Conservation (phyloP, 2,329 filamentous ascomycete genomes). For the Fusarium tuaranense region DNA sequence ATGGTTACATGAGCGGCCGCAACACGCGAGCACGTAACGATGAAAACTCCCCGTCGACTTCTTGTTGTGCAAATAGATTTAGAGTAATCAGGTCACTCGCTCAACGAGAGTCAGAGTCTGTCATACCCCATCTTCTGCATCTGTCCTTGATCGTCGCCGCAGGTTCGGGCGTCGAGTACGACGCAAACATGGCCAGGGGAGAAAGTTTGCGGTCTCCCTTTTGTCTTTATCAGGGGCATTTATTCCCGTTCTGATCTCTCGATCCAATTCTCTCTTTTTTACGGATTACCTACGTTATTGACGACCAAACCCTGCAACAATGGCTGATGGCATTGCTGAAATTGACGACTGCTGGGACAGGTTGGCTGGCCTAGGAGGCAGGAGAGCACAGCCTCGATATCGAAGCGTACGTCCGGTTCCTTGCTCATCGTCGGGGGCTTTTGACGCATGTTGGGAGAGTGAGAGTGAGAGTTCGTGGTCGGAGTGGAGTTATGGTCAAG, state of each 20-base stretch:
- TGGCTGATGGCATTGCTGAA: slow-evolving; percentile 27
- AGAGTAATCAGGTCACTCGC: slow-evolving; percentile 6
- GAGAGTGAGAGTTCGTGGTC: slow-evolving; percentile 11
- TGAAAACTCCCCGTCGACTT: neutral
- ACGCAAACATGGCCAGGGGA: slow-evolving; percentile 13
- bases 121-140: slow-evolving; percentile 13
- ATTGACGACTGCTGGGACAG: slow-evolving; percentile 14
- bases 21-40: neutral
- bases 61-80: slow-evolving; percentile 5
- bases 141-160: slow-evolving; percentile 8
- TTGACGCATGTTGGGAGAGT: slow-evolving; percentile 14
- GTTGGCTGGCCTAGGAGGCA: neutral
- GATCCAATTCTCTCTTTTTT: neutral
- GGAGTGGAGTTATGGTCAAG: slow-evolving; percentile 11
- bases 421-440: neutral
- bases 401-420: neutral
- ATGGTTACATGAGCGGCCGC: slow-evolving; percentile 2
- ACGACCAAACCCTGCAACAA: neutral
- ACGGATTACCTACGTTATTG: neutral
- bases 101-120: slow-evolving; percentile 10
- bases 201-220: neutral
- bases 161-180: neutral
- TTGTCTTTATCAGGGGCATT: neutral
- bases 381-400: neutral
- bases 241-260: no score